These are phyloP conservation scores for Trametes elegans DNA, from an alignment of 768 basidiomycete species.

Conservation along the genomic window DNA sequence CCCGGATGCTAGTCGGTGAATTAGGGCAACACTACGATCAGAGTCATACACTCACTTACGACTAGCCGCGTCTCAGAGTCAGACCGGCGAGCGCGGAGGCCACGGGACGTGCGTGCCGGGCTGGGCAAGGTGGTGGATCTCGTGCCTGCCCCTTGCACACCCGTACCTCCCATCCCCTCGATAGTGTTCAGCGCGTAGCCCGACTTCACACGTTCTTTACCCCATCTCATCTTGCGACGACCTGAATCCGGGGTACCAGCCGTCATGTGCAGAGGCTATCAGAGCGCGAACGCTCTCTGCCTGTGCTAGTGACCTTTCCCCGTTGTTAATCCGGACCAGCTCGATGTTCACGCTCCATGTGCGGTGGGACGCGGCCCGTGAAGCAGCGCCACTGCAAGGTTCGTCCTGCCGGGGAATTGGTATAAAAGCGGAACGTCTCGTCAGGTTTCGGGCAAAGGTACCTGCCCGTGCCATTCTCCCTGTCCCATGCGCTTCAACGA, in stretches of 20 bases:
- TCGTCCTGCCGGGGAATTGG: neutral
- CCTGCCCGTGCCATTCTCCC: neutral
- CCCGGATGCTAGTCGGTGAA: no score
- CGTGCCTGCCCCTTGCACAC: neutral
- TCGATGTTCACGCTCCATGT: neutral
- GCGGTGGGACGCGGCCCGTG: constrained; percentile 2
- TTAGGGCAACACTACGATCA: no score
- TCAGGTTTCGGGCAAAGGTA: no score
- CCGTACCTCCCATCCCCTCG: neutral
- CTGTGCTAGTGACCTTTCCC: neutral
- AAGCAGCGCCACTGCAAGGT: neutral
- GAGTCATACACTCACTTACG: no score
- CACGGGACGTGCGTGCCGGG: neutral
- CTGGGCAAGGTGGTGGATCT: neutral
- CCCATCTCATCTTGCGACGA: neutral
- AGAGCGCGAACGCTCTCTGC: neutral
- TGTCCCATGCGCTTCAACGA: constrained; percentile 66
- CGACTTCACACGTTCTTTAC: neutral
- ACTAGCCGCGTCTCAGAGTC: no score
- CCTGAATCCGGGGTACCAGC: neutral
- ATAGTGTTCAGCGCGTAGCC: constrained; percentile 2
- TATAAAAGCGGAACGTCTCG: constrained; percentile 11
- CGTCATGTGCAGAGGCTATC: constrained; percentile 16
- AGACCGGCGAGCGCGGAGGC: no score
- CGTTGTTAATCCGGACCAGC: constrained; percentile 5